phyloP scores from a whole-genome alignment of 1,284 basidiomycete genomes.

The Pseudozyma flocculosa region DNA sequence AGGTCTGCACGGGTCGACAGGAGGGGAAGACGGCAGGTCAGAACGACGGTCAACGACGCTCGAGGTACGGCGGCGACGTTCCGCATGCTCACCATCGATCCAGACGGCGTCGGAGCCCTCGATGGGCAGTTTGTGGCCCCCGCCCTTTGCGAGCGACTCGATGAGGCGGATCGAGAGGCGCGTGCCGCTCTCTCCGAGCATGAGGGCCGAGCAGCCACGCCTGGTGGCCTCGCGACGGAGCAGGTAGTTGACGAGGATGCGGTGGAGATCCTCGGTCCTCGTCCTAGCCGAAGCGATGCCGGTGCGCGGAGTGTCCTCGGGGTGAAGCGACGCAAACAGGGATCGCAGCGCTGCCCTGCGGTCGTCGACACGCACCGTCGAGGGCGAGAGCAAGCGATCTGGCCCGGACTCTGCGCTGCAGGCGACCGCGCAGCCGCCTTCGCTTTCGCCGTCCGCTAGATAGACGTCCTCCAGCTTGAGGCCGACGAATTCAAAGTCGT shows the following conservation, averaged over 20 bases:
- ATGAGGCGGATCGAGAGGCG: conserved; percentile 43
- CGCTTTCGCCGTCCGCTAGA: neutral
- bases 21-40: neutral
- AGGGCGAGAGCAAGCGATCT: neutral
- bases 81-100: conserved; percentile 9
- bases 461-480: conserved; percentile 39
- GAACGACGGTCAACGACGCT: too few relatives aligned
- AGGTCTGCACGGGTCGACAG: neutral
- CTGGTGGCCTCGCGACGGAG: conserved; percentile 26
- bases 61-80: too few relatives aligned
- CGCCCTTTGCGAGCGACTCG: conserved; percentile 44
- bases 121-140: conserved; percentile 49
- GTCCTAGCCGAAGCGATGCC: conserved; percentile 38
- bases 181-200: conserved; percentile 40
- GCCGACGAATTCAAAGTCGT: conserved; percentile 26
- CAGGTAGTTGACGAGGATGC: conserved; percentile 27
- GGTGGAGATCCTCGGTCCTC: conserved; percentile 44
- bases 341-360: conserved; percentile 14
- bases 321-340: conserved; percentile 28
- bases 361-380: neutral
- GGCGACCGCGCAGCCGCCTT: neutral
- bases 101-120: conserved; percentile 37
- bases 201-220: conserved; percentile 32
- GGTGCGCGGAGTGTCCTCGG: conserved; percentile 22
- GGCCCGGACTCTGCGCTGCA: neutral